Conservation (phyloP, 2,329 filamentous ascomycete genomes). For the Herpotrichia juniperi region DNA sequence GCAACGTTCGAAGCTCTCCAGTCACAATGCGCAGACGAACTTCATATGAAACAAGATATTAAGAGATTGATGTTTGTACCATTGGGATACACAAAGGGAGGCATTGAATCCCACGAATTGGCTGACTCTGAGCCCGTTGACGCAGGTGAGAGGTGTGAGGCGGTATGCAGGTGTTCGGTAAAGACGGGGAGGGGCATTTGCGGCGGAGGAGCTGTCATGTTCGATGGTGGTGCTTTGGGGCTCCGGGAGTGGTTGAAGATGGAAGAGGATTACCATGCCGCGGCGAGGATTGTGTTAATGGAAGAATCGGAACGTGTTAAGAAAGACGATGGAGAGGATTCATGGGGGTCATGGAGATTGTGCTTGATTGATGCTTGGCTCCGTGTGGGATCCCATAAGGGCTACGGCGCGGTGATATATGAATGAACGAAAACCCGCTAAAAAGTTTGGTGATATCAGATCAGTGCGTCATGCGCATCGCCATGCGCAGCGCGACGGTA, state of each 20-base stretch:
- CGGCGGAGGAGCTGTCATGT: constrained; percentile 29
- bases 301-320: neutral
- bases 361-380: too few species aligned
- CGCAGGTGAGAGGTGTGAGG: constrained; percentile 27
- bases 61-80: constrained; percentile 21
- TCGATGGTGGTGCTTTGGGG: neutral
- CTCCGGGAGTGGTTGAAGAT: neutral
- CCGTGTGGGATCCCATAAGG: neutral
- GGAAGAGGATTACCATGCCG: neutral
- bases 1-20: neutral
- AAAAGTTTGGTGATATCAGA: neutral
- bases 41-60: constrained; percentile 1
- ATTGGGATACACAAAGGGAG: constrained; percentile 22
- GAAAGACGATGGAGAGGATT: neutral
- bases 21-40: neutral
- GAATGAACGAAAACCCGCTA: neutral
- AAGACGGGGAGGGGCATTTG: constrained; percentile 31
- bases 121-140: constrained; percentile 26
- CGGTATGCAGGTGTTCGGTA: constrained; percentile 22
- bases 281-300: neutral
- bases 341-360: too few species aligned
- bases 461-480: neutral
- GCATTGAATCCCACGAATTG: constrained; percentile 29
- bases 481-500: neutral
- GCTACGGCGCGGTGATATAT: neutral